phyloP scores from a whole-genome alignment of 1,139 yeast genomes.

The Candida glucosophila region DNA sequence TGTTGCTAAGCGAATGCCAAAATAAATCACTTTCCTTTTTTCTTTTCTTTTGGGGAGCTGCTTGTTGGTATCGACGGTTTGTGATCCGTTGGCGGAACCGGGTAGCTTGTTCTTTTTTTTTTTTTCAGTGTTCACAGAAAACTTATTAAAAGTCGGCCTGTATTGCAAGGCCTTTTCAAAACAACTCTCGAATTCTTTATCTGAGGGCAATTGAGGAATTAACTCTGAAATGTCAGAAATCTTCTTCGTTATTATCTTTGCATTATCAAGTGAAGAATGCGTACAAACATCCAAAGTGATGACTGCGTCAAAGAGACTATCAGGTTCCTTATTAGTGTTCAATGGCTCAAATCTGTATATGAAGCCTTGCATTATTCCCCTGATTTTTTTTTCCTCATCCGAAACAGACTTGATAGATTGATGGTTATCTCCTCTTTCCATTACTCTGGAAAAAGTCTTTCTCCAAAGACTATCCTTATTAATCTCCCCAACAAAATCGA shows the following conservation, averaged over 20 bases:
- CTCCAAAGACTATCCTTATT: conserved; percentile 29
- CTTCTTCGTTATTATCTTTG: conserved; percentile 31
- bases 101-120: conserved; percentile 9
- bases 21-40: conserved; percentile 14
- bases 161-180: conserved; percentile 42
- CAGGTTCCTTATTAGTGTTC: conserved; percentile 43
- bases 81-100: conserved; percentile 1
- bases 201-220: conserved; percentile 41
- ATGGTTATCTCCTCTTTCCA: conserved; percentile 78
- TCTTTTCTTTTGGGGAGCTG: conserved; percentile 5
- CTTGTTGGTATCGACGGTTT: conserved; percentile 6
- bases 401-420: conserved; percentile 61
- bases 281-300: conserved; percentile 43
- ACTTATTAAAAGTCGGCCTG: conserved; percentile 43
- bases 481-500: conserved; percentile 51
- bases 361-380: conserved; percentile 64
- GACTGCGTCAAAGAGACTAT: conserved; percentile 54
- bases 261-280: conserved; percentile 47
- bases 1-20: conserved; percentile 17
- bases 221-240: conserved; percentile 17
- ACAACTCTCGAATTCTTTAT: conserved; percentile 29
- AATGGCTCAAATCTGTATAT: conserved; percentile 61
- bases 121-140: conserved; percentile 13
- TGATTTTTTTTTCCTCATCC: conserved; percentile 34
- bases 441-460: conserved; percentile 53